Percentiles rank a stretch among this genome's conserved stretches.
phyloP scores from a whole-genome alignment of 306 rosid species.

The Alnus rubra region DNA sequence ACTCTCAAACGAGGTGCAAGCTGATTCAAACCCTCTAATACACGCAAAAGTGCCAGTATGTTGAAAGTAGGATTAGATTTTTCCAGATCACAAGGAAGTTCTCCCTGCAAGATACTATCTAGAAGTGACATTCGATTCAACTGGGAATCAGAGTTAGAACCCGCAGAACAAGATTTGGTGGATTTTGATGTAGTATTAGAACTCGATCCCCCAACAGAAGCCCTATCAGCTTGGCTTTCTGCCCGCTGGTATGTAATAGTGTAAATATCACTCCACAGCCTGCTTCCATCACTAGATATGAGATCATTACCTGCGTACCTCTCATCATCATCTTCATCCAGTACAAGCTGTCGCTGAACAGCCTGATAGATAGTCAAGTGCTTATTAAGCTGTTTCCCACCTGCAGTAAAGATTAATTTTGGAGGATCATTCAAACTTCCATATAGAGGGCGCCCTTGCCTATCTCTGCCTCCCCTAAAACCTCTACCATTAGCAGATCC shows the following conservation, averaged over 20 bases:
- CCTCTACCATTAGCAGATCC: slow-evolving; percentile 86
- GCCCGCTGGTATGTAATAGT: slow-evolving; percentile 90
- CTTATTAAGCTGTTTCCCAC: slow-evolving; percentile 91
- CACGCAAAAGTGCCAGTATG: slow-evolving; percentile 78
- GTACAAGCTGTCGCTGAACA: slow-evolving; percentile 86
- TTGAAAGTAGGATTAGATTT: slow-evolving; percentile 85
- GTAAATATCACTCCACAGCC: slow-evolving; percentile 95
- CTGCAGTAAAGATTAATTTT: slow-evolving; percentile 75
- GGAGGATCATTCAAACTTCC: slow-evolving; percentile 76
- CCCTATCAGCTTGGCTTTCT: slow-evolving; percentile 67
- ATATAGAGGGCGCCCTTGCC: slow-evolving; percentile 74
- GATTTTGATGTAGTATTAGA: slow-evolving; percentile 55
- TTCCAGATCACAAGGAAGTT: slow-evolving; percentile 95
- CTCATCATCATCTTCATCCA: slow-evolving; percentile 97
- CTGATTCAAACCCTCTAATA: slow-evolving; percentile 95
- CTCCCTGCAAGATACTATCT: slow-evolving; percentile 93
- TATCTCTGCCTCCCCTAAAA: slow-evolving; percentile 83
- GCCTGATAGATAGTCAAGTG: slow-evolving; percentile 97
- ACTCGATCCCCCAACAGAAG: slow-evolving; percentile 65
- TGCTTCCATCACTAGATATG: slow-evolving; percentile 84
- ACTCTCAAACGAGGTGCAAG: slow-evolving; percentile 86
- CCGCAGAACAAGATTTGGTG: slow-evolving; percentile 60
- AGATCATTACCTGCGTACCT: slow-evolving; percentile 76
- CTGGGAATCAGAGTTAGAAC: slow-evolving; percentile 59
- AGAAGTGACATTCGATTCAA: slow-evolving; percentile 69